Conservation (phyloP, 2,329 filamentous ascomycete genomes). For the Fusarium secorum region DNA sequence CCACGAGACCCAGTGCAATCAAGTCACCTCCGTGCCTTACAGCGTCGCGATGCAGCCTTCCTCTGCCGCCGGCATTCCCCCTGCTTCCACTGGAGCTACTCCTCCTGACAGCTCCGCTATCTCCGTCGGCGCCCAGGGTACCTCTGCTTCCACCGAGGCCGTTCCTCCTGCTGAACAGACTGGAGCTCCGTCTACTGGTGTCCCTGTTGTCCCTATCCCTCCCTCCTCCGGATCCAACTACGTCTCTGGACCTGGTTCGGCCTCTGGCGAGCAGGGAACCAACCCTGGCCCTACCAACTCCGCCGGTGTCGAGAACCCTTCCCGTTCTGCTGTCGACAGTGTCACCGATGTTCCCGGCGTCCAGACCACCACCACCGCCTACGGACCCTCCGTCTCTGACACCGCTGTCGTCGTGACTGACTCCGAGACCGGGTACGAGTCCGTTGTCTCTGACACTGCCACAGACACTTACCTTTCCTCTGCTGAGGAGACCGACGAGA, state of each 20-base stretch:
- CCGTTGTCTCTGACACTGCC: constrained; percentile 22
- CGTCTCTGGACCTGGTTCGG: constrained; percentile 9
- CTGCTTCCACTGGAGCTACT: constrained; percentile 17
- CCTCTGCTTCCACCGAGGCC: constrained; percentile 9
- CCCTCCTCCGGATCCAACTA: constrained; percentile 21
- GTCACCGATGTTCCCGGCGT: constrained; percentile 30
- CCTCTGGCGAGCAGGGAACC: constrained; percentile 14
- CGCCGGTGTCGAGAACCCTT: constrained; percentile 10
- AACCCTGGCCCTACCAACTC: constrained; percentile 7
- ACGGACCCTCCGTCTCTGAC: constrained; percentile 27
- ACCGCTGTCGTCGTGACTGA: constrained; percentile 23
- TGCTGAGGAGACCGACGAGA: constrained; percentile 24
- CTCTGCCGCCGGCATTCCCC: constrained; percentile 3
- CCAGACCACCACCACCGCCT: constrained; percentile 31
- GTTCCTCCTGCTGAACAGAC: background rate
- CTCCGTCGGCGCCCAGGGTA: constrained; percentile 23
- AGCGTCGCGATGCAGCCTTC: constrained; percentile 15
- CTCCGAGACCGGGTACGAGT: constrained; percentile 23
- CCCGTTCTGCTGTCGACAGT: constrained; percentile 28
- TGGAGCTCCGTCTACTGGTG: background rate
- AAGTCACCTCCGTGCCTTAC: constrained; percentile 41
- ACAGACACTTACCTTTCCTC: constrained; percentile 22
- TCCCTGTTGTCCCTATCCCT: background rate
- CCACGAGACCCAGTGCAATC: constrained; percentile 46
- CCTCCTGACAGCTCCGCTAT: constrained; percentile 25